Base-by-base conservation (phyloP, 2,329 filamentous ascomycete genomes). In the Gaeumannomyces tritici region DNA sequence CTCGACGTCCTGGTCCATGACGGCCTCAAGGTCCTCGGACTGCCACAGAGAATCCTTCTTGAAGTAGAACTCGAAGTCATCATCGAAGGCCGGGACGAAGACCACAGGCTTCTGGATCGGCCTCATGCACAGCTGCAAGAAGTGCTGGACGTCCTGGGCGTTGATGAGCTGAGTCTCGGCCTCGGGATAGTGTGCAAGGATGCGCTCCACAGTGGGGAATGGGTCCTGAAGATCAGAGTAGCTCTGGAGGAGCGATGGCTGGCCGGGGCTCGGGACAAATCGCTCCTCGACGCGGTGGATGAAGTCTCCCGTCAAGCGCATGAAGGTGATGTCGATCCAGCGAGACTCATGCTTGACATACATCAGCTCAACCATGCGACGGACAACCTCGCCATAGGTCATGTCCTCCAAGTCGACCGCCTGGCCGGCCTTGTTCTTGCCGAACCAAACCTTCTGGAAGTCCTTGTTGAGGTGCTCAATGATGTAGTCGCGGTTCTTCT, bases 41-140 rank as follows among this genome's bases (percentile, higher is more conserved):
- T 99, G 95, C 95, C 95, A 99, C 9, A 99, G 84, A 1, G 95
- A 99, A 75, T 99, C 95, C 81, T 99, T 99, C 87, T 99, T 99
- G 88, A 99, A 99, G 81, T 91, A 99, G 78, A 96, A 96, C 73
- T 99, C 95, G 68, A 99, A 99, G 73, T 93, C 96, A 66, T 96
- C 92, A 70, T 99, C 95, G 27, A 99, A 83, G n/a, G 89, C 83
- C 6, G 95, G 95, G 33, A 99, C 93, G 73, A 99, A 99, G 0
- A 93, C 95, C 31, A 96, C 90, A 2, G 95, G 95, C 83, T 99
- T 99, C 80, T 99, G 95, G 55, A 89, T 89, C 59, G 89, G 90
- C 51, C 92, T 88, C 77, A 95, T 88, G 82, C 93, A 98, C 56
- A 99, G 87, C 42, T 96, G 82, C 62, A 99, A 77, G 82, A 99